Evolutionary conservation across 768 basidiomycete genomes (phyloP).

Genomic region (Mycena galericulata): DNA sequence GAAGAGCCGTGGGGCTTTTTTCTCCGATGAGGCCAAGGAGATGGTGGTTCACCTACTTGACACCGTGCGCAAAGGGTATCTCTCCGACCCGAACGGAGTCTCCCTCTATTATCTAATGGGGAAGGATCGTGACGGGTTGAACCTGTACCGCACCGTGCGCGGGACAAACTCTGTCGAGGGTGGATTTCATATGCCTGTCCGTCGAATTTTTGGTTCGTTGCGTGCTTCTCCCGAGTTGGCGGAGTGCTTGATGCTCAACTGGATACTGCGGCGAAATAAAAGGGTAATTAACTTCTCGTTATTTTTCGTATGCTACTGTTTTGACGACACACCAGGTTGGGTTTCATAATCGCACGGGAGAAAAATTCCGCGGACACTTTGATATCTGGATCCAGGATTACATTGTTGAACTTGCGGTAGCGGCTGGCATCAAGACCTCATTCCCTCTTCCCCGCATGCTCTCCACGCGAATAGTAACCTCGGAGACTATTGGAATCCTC

Average conservation of each 20-base stretch:
- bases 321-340: background rate
- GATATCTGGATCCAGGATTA: background rate
- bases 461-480: background rate
- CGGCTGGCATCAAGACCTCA: background rate
- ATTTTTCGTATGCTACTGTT: background rate
- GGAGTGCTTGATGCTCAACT: conserved; percentile 8
- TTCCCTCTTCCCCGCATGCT: conserved; percentile 4
- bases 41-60: no score
- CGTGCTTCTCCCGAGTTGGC: conserved; percentile 9
- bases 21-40: no score
- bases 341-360: conserved; percentile 4
- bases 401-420: background rate
- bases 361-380: background rate
- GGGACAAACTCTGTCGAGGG: background rate
- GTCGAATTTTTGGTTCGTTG: conserved; percentile 2
- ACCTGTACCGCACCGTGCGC: background rate
- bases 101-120: conserved; percentile 3
- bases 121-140: background rate
- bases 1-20: background rate
- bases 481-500: conserved; percentile 8
- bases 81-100: no score
- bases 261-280: conserved; percentile 13
- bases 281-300: background rate
- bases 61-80: no score
- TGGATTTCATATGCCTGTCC: background rate